phyloP scores from a whole-genome alignment of 176 grass and related monocot species.

The Carex myosuroides region DNA sequence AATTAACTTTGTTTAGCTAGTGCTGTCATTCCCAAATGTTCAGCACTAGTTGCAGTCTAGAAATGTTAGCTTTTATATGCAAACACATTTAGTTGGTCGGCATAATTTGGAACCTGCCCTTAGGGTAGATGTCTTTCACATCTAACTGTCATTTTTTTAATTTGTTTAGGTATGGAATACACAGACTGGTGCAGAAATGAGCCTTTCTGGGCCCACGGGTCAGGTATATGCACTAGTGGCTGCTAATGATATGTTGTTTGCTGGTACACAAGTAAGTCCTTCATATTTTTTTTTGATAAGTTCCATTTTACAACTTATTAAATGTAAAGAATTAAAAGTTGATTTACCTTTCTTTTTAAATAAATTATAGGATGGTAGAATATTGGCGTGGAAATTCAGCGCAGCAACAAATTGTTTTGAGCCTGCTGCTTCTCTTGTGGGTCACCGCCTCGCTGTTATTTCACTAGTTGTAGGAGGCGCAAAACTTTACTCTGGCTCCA shows the following conservation, averaged over 20 bases:
- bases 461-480: constrained; percentile 63
- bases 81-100: not conserved
- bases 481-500: constrained; percentile 88
- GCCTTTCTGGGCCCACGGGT: constrained; percentile 71
- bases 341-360: not conserved
- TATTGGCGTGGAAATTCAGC: constrained; percentile 84
- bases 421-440: constrained; percentile 62
- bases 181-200: constrained; percentile 64
- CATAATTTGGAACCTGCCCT: not conserved
- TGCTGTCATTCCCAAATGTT: constrained; percentile 1
- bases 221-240: constrained; percentile 79
- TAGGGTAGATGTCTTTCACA: not conserved
- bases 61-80: constrained; percentile 4
- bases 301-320: not conserved
- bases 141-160: not conserved
- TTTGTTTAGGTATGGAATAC: constrained; percentile 71
- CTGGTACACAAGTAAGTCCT: constrained; percentile 62
- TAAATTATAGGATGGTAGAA: constrained; percentile 68
- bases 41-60: not conserved
- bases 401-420: constrained; percentile 61
- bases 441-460: constrained; percentile 68
- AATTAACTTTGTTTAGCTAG: not conserved
- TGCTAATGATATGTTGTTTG: constrained; percentile 81
- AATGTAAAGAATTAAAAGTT: constrained; percentile 2
- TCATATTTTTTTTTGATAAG: constrained; percentile 1